Evolutionary conservation across 2,329 filamentous ascomycete genomes (phyloP), one percentile per base, ranked within the genome.

Genomic region (Daldinia sp.): DNA sequence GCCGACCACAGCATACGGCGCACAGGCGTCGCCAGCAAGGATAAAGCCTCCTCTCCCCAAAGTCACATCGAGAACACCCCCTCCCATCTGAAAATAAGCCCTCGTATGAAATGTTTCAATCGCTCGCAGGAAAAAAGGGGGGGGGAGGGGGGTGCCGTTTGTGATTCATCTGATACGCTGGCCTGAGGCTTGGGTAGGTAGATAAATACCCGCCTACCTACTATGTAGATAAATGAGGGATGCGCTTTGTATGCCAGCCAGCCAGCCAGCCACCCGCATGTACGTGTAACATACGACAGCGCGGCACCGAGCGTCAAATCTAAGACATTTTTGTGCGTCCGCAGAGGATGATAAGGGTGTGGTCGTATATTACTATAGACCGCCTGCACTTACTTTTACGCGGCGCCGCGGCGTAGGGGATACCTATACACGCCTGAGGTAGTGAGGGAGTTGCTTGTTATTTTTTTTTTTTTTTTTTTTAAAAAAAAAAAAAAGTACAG

Each of bases 221-320:
- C n/a, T n/a, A n/a, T n/a, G n/a, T n/a, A n/a, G n/a, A n/a, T n/a
- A n/a, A n/a, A n/a, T n/a, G n/a, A n/a, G n/a, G n/a, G n/a, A n/a
- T n/a, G n/a, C n/a, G n/a, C n/a, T n/a, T n/a, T n/a, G n/a, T n/a
- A n/a, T n/a, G n/a, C n/a, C n/a, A n/a, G n/a, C n/a, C n/a, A n/a
- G n/a, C n/a, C n/a, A n/a, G n/a, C n/a, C n/a, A n/a, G n/a, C n/a
- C n/a, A n/a, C n/a, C n/a, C n/a, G 37, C 10, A 43, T 25, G 21
- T 11, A 45, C 39, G 39, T 45, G 39, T 45, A 45, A 27, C 23
- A 10, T 45, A 48, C 45, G 45, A 29, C 41, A 8, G 29, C 53
- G 32, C 35, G 41, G 39, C 41, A 57, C 41, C 15, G 25, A 23
- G 43, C 53, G 30, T 29, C 43, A 56, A 39, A 56, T 34, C 27